Base-by-base conservation (phyloP, 306 rosid genomes). In the Vigna angularis region DNA sequence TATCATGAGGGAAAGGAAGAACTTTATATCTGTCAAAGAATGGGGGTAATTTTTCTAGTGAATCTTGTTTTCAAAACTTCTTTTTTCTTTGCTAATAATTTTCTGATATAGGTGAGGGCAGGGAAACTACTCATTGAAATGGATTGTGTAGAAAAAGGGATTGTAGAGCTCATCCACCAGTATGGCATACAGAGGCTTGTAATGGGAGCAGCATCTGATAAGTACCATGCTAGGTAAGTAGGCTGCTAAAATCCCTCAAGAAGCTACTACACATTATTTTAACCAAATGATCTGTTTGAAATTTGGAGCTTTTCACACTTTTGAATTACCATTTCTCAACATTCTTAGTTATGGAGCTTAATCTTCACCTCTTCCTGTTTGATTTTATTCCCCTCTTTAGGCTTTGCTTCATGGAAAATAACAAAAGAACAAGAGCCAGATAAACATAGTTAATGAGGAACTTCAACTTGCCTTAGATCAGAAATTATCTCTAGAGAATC, bases 181-280 rank as follows among this genome's bases (percentile, higher is more conserved):
- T 72, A 64, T 70, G 70, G 80, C 66, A 88, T 95, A 70, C 81
- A 69, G 66, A 87, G 81, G 65, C 96, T 95, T 62, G 91, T 95
- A 49, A 95, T 95, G 96, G 98, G 98, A 82, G 98, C 97, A 73
- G 96, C 98, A 30, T 87, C 87, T 67, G 91, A 95, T 86, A 95
- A 81, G 82, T 73, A 73, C 83, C 76, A 87, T 81, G 88, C 93
- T 61, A 89, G 87, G 97, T 90, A 79, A 66, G 73, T 82, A 71
- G 53, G 75, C 12, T 55, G 36, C 18, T 48, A 53, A 26, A 44
- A 47, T 20, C 17, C 34, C 28, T 20, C 17, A 11, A 0, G 11
- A 40, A 40, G 45, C 45, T 40, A 40, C 1, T 7, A 64, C 26
- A 47, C 13, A 20, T 70, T 70, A 66, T 58, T 24, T 24, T 24